Evolutionary conservation across 164 flowering plant species (phyloP).

Genomic region (Pachysandra terminalis): DNA sequence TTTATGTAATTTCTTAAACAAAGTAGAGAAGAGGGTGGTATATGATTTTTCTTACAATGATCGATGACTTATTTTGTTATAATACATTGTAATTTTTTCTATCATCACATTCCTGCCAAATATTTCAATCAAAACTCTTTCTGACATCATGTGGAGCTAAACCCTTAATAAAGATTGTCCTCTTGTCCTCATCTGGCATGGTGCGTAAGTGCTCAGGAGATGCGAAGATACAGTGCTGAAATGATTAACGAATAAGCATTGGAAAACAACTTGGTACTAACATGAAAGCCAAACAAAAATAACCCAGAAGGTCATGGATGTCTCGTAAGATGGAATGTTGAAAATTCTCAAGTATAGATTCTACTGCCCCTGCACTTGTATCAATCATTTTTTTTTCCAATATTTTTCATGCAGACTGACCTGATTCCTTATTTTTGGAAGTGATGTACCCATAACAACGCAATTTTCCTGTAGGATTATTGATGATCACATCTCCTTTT

Average conservation of each 20-base stretch:
- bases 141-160: slow-evolving; percentile 56
- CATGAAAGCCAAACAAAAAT: neutral
- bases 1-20: neutral
- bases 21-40: neutral
- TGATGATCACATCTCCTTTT: slow-evolving; percentile 76
- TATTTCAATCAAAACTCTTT: slow-evolving; percentile 43
- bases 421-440: slow-evolving; percentile 60
- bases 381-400: slow-evolving; percentile 65
- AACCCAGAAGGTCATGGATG: neutral
- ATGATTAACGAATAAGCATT: slow-evolving; percentile 3
- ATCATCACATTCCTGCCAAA: slow-evolving; percentile 60
- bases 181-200: slow-evolving; percentile 52
- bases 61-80: slow-evolving; percentile 64
- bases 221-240: slow-evolving; percentile 63
- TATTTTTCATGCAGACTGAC: slow-evolving; percentile 58
- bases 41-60: slow-evolving; percentile 44
- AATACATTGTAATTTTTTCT: slow-evolving; percentile 80
- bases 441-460: slow-evolving; percentile 80
- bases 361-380: slow-evolving; percentile 32
- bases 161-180: slow-evolving; percentile 68
- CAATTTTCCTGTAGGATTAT: slow-evolving; percentile 68
- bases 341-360: neutral
- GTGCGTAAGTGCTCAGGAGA: slow-evolving; percentile 60
- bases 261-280: neutral
- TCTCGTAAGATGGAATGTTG: neutral